These are phyloP conservation scores for Alternaria dauci DNA, from an alignment of 2,329 filamentous ascomycete species.

Conservation along the genomic window DNA sequence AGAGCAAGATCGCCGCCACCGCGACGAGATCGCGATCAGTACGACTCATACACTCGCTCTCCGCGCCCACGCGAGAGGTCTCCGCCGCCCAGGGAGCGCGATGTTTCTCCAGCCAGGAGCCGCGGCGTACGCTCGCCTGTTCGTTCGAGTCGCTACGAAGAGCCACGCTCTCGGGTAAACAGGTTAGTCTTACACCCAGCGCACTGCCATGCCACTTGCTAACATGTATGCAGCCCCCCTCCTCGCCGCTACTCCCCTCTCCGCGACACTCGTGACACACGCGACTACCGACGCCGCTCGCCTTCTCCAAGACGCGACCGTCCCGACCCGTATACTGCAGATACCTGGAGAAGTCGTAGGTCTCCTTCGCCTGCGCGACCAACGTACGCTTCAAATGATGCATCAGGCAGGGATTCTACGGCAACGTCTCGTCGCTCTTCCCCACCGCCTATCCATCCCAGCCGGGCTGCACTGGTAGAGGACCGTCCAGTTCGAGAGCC, in stretches of 20 bases:
- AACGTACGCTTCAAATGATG: conserved; percentile 55
- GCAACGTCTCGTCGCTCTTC: conserved; percentile 69
- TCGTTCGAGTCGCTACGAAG: conserved; percentile 55
- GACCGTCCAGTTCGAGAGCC: conserved; percentile 37
- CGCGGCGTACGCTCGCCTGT: conserved; percentile 56
- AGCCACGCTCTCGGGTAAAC: conserved; percentile 52
- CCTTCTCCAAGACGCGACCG: conserved; percentile 62
- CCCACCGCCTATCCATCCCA: conserved; percentile 64
- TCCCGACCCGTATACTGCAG: conserved; percentile 57
- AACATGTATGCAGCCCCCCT: conserved; percentile 34
- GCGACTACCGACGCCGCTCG: conserved; percentile 62
- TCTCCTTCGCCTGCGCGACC: conserved; percentile 60
- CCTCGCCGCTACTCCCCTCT: conserved; percentile 55
- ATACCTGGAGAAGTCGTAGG: conserved; percentile 60
- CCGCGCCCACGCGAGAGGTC: conserved; percentile 55
- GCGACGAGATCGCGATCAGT: conserved; percentile 51
- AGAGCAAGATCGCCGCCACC: conserved; percentile 54
- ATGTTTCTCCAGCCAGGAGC: conserved; percentile 58
- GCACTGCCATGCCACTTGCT: background rate
- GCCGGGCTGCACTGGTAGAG: conserved; percentile 56
- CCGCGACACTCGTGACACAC: conserved; percentile 54
- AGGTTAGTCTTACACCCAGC: conserved; percentile 34
- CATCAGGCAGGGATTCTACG: conserved; percentile 63
- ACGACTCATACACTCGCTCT: conserved; percentile 52
- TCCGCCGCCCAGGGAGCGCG: conserved; percentile 54